phyloP scores from a whole-genome alignment of 1,284 basidiomycete genomes.

The Austropuccinia psidii region DNA sequence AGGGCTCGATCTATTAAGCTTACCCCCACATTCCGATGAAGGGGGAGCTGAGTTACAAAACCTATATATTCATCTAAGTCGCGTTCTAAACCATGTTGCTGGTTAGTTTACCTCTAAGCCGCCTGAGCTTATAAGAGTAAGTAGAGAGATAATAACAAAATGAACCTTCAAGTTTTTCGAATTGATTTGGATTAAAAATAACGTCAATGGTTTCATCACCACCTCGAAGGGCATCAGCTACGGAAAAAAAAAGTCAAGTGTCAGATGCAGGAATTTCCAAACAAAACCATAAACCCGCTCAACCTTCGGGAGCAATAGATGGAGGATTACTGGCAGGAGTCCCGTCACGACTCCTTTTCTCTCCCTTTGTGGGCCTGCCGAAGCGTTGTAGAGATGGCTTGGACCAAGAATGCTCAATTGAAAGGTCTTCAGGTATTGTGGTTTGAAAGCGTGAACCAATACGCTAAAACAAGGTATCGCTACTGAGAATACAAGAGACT shows the following conservation, averaged over 20 bases:
- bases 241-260: background rate
- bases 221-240: constrained; percentile 28
- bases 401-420: background rate
- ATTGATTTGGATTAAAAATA: constrained; percentile 24
- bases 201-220: constrained; percentile 35
- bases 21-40: constrained; percentile 14
- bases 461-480: background rate
- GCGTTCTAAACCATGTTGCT: background rate
- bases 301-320: constrained; percentile 19
- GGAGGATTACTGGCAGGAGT: background rate
- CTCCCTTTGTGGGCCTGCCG: constrained; percentile 1
- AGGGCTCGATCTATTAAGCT: constrained; percentile 25
- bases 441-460: constrained; percentile 32
- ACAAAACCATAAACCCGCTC: too few species aligned
- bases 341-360: constrained; percentile 30
- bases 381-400: background rate
- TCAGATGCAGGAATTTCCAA: background rate
- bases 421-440: constrained; percentile 3
- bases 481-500: background rate
- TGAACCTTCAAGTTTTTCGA: constrained; percentile 2
- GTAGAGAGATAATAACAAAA: background rate
- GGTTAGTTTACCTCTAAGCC: background rate
- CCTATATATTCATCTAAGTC: constrained; percentile 19
- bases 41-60: background rate
- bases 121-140: background rate